Evolutionary conservation across 192 early-diverging fungal species (phyloP).

Genomic region (Jimgerdemannia lactiflua): DNA sequence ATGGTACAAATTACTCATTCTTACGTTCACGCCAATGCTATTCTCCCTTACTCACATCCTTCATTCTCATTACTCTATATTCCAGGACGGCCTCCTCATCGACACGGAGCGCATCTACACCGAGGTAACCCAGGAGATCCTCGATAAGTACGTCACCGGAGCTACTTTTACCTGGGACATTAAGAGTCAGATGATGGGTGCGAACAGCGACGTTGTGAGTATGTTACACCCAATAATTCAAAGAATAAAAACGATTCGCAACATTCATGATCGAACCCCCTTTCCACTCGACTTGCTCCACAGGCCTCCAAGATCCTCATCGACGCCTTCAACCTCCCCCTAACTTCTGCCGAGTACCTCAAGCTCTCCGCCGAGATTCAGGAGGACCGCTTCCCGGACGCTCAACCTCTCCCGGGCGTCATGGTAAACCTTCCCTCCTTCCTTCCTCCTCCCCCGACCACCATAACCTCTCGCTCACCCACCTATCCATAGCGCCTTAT

Average conservation of each 20-base stretch:
- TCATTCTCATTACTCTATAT: neutral
- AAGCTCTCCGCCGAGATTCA: slow-evolving; percentile 51
- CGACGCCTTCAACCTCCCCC: slow-evolving; percentile 57
- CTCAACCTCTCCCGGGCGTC: slow-evolving; percentile 65
- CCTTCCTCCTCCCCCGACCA: slow-evolving; percentile 15
- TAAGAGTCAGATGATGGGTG: slow-evolving; percentile 76
- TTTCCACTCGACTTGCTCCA: slow-evolving; percentile 1
- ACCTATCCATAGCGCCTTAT: slow-evolving; percentile 49
- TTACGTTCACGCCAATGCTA: neutral
- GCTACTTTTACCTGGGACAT: slow-evolving; percentile 61
- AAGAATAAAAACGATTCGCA: neutral
- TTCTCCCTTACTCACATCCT: neutral
- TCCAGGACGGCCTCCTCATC: slow-evolving; percentile 66
- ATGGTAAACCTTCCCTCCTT: slow-evolving; percentile 46
- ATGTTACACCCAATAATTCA: neutral
- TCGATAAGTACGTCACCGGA: slow-evolving; percentile 64
- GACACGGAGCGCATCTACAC: slow-evolving; percentile 92
- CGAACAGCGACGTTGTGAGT: slow-evolving; percentile 50
- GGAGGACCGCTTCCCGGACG: slow-evolving; percentile 57
- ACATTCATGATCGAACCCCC: neutral
- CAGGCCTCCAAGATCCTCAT: slow-evolving; percentile 65
- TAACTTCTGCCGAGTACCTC: slow-evolving; percentile 83
- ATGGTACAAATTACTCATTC: slow-evolving; percentile 13
- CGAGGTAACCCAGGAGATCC: slow-evolving; percentile 77
- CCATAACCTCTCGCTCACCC: slow-evolving; percentile 12